Conservation (phyloP, 2,329 filamentous ascomycete genomes). For the Sclerotiophoma versabilis region DNA sequence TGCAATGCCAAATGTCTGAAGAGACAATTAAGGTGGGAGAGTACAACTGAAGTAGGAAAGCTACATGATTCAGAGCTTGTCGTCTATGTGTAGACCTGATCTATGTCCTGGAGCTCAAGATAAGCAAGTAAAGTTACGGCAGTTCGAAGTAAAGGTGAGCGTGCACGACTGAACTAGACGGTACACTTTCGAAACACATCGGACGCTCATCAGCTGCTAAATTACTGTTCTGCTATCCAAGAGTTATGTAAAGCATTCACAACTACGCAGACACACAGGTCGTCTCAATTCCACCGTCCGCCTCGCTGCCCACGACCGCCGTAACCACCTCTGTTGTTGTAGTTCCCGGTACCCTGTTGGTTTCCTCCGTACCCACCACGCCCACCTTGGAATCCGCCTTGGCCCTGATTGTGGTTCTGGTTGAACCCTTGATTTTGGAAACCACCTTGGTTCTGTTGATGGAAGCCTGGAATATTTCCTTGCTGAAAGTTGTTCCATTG, state of each 20-base stretch:
- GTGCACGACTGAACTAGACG: too few relatives aligned
- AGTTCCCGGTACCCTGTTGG: conserved; percentile 23
- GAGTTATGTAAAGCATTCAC: too few relatives aligned
- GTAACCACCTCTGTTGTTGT: conserved; percentile 26
- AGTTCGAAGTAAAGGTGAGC: background rate
- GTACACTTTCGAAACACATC: too few relatives aligned
- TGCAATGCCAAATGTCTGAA: background rate
- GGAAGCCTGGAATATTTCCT: conserved; percentile 17
- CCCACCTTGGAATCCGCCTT: conserved; percentile 24
- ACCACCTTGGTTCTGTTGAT: conserved; percentile 4
- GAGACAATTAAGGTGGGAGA: too few relatives aligned
- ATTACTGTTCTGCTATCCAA: too few relatives aligned
- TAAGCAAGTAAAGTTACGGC: background rate
- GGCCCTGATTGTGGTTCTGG: conserved; percentile 16
- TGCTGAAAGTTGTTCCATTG: conserved; percentile 21
- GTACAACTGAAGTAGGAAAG: too few relatives aligned
- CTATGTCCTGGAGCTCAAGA: too few relatives aligned
- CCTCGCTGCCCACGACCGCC: conserved; percentile 27
- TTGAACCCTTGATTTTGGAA: conserved; percentile 12
- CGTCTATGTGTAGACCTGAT: too few relatives aligned
- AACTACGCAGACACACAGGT: too few relatives aligned
- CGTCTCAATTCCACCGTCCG: conserved; percentile 23
- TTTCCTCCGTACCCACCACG: conserved; percentile 26
- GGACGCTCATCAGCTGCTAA: too few relatives aligned
- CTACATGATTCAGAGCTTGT: too few relatives aligned